These are phyloP conservation scores for Annulohypoxylon truncatum DNA, from an alignment of 2,329 filamentous ascomycete species.

Conservation along the genomic window DNA sequence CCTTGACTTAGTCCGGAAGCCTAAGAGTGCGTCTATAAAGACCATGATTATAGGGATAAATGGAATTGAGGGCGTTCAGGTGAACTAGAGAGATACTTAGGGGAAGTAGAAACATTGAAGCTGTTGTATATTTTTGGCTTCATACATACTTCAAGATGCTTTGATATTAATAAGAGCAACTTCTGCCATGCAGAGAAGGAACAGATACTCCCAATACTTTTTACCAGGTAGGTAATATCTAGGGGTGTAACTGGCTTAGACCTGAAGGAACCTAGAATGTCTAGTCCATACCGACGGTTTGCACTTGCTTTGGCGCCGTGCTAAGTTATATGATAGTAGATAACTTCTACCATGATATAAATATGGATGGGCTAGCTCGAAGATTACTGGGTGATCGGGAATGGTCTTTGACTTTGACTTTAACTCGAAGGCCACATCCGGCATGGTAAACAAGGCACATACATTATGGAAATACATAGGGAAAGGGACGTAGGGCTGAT, in stretches of 20 bases:
- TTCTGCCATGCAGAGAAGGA: neutral
- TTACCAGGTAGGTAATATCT: neutral
- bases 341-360: neutral
- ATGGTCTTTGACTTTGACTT: neutral
- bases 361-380: neutral
- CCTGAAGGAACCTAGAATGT: neutral
- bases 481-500: neutral
- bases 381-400: neutral
- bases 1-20: neutral
- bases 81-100: neutral
- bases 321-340: neutral
- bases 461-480: neutral
- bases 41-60: slow-evolving; percentile 30
- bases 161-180: neutral
- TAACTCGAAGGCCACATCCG: neutral
- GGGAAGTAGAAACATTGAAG: neutral
- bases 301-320: slow-evolving; percentile 6
- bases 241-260: neutral
- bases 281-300: neutral
- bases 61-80: slow-evolving; percentile 4
- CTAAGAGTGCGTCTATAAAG: slow-evolving; percentile 9
- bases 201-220: neutral
- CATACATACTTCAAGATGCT: neutral
- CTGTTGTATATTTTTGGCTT: neutral
- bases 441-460: neutral